Conservation (phyloP, 176 grass and related monocot genomes). For the Juncus inflexus region DNA sequence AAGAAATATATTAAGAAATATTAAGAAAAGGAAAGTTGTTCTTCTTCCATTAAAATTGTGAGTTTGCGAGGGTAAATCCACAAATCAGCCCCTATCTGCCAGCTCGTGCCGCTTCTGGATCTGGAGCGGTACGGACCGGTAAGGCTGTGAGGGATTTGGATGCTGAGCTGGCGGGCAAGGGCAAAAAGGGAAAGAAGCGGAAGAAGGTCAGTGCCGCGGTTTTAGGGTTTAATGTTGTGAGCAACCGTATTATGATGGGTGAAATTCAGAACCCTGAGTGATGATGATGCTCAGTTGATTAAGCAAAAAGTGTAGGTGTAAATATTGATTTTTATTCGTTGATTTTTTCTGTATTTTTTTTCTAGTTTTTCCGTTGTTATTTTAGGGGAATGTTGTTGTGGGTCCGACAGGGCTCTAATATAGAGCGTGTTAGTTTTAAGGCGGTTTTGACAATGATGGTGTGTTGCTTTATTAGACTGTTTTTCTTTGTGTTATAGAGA, state of each 20-base stretch:
- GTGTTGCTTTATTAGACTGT: constrained; percentile 20
- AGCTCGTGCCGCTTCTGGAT: constrained; percentile 6
- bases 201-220: constrained; percentile 75
- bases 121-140: constrained; percentile 8
- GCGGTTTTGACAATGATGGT: constrained; percentile 23
- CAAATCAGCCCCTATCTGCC: constrained; percentile 25
- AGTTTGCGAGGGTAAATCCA: too few species aligned
- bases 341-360: constrained; percentile 15
- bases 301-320: constrained; percentile 38
- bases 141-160: constrained; percentile 42
- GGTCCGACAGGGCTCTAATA: constrained; percentile 16
- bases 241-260: constrained; percentile 98
- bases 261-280: constrained; percentile 82
- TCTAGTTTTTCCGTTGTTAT: neutral
- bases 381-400: constrained; percentile 9
- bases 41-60: too few species aligned
- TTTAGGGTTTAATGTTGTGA: constrained; percentile 93
- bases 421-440: constrained; percentile 33
- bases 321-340: constrained; percentile 45
- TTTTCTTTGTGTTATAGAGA: constrained; percentile 34
- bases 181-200: constrained; percentile 90
- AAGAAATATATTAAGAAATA: too few species aligned
- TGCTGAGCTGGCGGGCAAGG: constrained; percentile 30
- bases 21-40: too few species aligned
- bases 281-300: constrained; percentile 24